A percentile compares a stretch with the other conserved stretches of the same genome.
These are phyloP conservation scores for Apiospora arundinis DNA, from an alignment of 2,329 filamentous ascomycete species.

Conservation along the genomic window DNA sequence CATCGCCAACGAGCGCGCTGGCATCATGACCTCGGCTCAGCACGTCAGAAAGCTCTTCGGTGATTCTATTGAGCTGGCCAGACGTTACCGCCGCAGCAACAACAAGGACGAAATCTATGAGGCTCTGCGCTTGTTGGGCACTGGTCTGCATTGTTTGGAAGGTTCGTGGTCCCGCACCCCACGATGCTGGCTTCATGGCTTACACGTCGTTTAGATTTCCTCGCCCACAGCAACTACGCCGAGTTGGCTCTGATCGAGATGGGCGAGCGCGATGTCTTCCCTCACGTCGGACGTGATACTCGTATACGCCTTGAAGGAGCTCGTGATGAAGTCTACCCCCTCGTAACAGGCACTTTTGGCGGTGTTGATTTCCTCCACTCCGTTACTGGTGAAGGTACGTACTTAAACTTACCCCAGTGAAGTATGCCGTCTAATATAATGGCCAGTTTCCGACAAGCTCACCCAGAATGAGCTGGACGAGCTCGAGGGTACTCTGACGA, in stretches of 20 bases:
- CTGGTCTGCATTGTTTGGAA: conserved; percentile 88
- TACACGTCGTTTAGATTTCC: conserved; percentile 66
- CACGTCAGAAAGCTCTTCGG: conserved; percentile 78
- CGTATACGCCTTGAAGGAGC: conserved; percentile 72
- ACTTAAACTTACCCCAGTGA: background rate
- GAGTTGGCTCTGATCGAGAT: conserved; percentile 89
- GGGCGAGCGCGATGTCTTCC: conserved; percentile 81
- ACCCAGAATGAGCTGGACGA: conserved; percentile 91
- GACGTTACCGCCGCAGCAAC: conserved; percentile 69
- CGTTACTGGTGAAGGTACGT: conserved; percentile 71
- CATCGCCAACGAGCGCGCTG: conserved; percentile 81
- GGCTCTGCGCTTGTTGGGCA: conserved; percentile 84
- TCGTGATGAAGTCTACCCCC: conserved; percentile 72
- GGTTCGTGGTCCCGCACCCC: conserved; percentile 46
- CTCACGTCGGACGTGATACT: conserved; percentile 83
- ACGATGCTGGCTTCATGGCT: conserved; percentile 23
- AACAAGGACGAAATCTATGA: conserved; percentile 84
- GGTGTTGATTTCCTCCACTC: conserved; percentile 94
- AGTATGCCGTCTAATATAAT: background rate
- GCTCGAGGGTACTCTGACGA: conserved; percentile 81
- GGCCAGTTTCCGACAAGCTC: conserved; percentile 81
- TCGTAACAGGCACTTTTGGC: conserved; percentile 91
- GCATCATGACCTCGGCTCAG: conserved; percentile 81
- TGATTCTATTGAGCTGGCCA: conserved; percentile 79
- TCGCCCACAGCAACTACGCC: conserved; percentile 91